A percentile compares a stretch with the other conserved stretches of the same genome.
phyloP scores from a whole-genome alignment of 2,329 filamentous ascomycete genomes.

The Botrytis cinerea region DNA sequence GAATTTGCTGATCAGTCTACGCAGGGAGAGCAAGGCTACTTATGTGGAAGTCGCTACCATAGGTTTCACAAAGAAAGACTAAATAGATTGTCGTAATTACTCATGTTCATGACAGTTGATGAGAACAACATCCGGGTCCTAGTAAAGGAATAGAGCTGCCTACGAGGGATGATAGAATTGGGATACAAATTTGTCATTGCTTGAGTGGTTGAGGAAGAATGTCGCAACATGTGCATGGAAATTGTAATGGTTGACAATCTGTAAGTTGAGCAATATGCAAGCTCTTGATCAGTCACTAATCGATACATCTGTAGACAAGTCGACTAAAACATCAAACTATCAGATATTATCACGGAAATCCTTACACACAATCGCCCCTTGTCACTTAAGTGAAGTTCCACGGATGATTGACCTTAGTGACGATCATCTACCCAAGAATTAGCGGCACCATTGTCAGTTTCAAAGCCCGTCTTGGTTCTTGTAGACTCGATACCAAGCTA shows the following conservation, averaged over 20 bases:
- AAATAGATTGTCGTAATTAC: too few relatives aligned
- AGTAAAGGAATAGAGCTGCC: too few relatives aligned
- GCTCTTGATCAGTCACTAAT: neutral
- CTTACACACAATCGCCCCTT: accelerated
- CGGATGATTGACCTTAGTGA: neutral
- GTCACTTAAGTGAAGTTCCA: neutral
- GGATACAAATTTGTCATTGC: neutral
- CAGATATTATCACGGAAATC: neutral
- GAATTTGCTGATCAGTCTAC: too few relatives aligned
- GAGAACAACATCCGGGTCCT: too few relatives aligned
- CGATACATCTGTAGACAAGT: neutral
- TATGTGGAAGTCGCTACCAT: neutral
- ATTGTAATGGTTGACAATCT: neutral
- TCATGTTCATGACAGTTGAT: too few relatives aligned
- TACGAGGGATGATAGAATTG: neutral
- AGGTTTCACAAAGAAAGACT: too few relatives aligned
- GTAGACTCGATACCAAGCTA: neutral
- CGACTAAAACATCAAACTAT: neutral
- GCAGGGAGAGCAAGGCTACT: neutral
- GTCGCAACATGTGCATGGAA: neutral
- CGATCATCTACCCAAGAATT: neutral
- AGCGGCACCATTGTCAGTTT: accelerated
- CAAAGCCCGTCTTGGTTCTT: neutral
- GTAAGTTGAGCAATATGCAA: neutral
- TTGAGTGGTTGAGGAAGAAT: neutral